Base-by-base conservation (phyloP, 768 basidiomycete species). In the Termitomyces bulborhizus region DNA sequence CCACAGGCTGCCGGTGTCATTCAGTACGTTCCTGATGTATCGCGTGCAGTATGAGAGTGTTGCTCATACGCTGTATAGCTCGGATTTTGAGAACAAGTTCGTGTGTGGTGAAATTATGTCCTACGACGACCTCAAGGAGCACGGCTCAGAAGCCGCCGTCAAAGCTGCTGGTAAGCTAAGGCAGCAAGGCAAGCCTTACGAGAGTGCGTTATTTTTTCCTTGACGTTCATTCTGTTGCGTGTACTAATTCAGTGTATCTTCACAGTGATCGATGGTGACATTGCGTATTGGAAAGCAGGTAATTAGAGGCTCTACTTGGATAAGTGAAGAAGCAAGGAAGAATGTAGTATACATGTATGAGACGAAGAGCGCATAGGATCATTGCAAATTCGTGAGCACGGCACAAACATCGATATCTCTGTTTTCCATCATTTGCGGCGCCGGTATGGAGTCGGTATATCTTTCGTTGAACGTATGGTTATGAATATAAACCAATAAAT, bases 1-100 rank as follows among this genome's bases (percentile, higher is more conserved):
- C 97, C 96, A 3, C 90, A 93, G 68, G 97, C 97, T 7, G 97
- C 97, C 39, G 97, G 97, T 70, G 93, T 98, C 60, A 98, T 98
- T 66, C 96, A 98, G 88, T 93, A 66, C 49, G 88, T 77, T 12
- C 29, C 34, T 18, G n/a, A 9, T 40, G 7, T 1, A 9, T 5
- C 12, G 24, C 24, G 13, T 36, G 9, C 9, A 41, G 3, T 18
- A 26, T 5, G 37, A 15, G 29, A 26, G 16, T 18, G 31, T 45
- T 6, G 31, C 43, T 29, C 24, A 52, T 41, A 40, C 43, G 49
- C 39, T 37, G 16, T 41, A 2, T 57, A 92, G 90, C 78, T 87
- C 92, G 50, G 95, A 98, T 72, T 98, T 98, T 67, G 93, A 98
- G 76, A 91, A 96, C 72, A 95, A 97, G 73, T 97, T 97, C 63